Conservation (phyloP, 805 yeast genomes). For the Wickerhamomyces strasburgensis region DNA sequence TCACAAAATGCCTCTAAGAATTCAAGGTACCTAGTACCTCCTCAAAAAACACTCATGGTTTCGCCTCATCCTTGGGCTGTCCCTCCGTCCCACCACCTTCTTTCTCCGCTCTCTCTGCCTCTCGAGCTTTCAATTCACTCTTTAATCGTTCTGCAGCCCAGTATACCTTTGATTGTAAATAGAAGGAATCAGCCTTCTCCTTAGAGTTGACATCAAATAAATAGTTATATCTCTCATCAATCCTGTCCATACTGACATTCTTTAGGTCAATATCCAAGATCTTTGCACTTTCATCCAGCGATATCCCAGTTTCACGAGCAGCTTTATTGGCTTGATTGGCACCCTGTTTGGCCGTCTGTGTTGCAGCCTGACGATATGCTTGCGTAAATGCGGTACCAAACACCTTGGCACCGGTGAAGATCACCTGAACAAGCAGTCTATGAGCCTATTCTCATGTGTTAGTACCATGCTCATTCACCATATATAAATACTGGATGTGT, state of each 20-base stretch:
- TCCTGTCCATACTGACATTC: conserved; percentile 51
- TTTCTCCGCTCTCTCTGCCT: conserved; percentile 31
- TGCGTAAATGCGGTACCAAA: conserved; percentile 95
- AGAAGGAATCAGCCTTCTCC: conserved; percentile 95
- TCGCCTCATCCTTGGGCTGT: not conserved
- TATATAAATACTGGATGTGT: too few relatives aligned
- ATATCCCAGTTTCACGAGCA: conserved; percentile 63
- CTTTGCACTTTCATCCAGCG: conserved; percentile 86
- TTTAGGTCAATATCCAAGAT: conserved; percentile 74
- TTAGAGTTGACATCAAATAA: conserved; percentile 85
- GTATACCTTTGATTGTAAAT: conserved; percentile 86
- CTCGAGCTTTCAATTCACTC: conserved; percentile 63
- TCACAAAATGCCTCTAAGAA: too few relatives aligned
- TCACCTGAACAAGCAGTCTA: conserved; percentile 81
- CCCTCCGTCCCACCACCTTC: conserved; percentile 13
- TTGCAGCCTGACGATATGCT: conserved; percentile 95
- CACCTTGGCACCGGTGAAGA: conserved; percentile 91
- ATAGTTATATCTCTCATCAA: conserved; percentile 70
- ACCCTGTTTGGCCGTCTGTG: conserved; percentile 76
- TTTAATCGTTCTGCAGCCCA: conserved; percentile 91
- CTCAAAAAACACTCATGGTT: too few relatives aligned
- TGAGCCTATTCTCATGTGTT: conserved; percentile 60
- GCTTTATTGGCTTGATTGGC: conserved; percentile 45
- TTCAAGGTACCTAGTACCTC: too few relatives aligned
- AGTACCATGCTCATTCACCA: too few relatives aligned